These are phyloP conservation scores for Taxawa tesnikishii DNA, from an alignment of 2,329 filamentous ascomycete genomes.

Conservation along the genomic window DNA sequence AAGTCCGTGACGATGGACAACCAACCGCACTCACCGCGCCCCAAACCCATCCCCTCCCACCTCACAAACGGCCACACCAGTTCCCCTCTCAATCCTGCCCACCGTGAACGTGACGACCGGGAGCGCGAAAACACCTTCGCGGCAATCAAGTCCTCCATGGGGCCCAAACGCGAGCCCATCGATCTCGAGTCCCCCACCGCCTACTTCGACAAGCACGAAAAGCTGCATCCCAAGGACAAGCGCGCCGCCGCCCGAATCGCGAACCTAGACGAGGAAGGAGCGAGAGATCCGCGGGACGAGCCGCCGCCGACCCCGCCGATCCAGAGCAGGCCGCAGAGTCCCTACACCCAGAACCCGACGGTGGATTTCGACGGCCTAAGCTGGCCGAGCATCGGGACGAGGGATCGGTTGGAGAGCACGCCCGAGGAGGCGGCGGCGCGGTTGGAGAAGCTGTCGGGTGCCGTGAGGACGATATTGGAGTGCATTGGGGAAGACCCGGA, in stretches of 20 bases:
- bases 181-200: constrained; percentile 26
- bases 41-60: constrained; percentile 43
- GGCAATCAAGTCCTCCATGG: constrained; percentile 47
- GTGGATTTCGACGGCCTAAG: constrained; percentile 44
- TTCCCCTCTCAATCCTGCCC: constrained; percentile 35
- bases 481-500: constrained; percentile 55
- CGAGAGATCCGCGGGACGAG: constrained; percentile 41
- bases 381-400: constrained; percentile 50
- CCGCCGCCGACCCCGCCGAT: constrained; percentile 42
- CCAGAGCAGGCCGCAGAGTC: constrained; percentile 31
- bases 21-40: constrained; percentile 21
- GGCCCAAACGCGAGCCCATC: constrained; percentile 31
- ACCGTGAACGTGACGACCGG: constrained; percentile 31
- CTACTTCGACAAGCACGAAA: constrained; percentile 1
- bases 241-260: constrained; percentile 4
- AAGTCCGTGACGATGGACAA: constrained; percentile 28
- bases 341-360: constrained; percentile 37
- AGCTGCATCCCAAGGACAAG: constrained; percentile 5
- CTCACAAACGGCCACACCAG: constrained; percentile 39
- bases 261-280: constrained; percentile 35
- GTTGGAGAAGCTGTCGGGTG: constrained; percentile 48
- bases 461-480: constrained; percentile 51
- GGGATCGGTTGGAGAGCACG: constrained; percentile 45
- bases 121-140: constrained; percentile 47
- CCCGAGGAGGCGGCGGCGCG: constrained; percentile 46